Percentiles rank a stretch among this genome's conserved stretches.
phyloP scores from a whole-genome alignment of 805 yeast species.

The Naumovozyma castellii region DNA sequence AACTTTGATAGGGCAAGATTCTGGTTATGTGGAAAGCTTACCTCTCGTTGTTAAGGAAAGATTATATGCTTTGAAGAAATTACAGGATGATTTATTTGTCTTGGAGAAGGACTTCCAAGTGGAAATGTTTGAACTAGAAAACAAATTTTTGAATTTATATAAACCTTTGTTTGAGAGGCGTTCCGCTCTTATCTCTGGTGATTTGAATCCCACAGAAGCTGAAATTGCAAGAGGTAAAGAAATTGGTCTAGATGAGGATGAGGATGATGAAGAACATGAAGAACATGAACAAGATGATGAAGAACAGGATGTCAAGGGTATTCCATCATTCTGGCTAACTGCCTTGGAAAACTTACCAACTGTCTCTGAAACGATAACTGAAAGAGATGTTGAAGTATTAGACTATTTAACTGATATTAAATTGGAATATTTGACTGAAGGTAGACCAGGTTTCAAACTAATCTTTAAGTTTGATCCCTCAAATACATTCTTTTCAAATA shows the following conservation, averaged over 20 bases:
- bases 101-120: slow-evolving; percentile 87
- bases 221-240: slow-evolving; percentile 74
- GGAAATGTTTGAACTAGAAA: slow-evolving; percentile 79
- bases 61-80: slow-evolving; percentile 69
- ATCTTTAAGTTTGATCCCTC: slow-evolving; percentile 60
- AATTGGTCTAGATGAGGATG: slow-evolving; percentile 41
- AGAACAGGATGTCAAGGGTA: slow-evolving; percentile 50
- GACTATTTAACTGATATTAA: slow-evolving; percentile 58
- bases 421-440: slow-evolving; percentile 59
- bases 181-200: slow-evolving; percentile 62
- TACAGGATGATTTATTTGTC: slow-evolving; percentile 71
- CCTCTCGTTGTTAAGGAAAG: slow-evolving; percentile 67
- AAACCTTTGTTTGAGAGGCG: slow-evolving; percentile 70
- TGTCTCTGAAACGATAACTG: slow-evolving; percentile 76
- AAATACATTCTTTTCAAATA: slow-evolving; percentile 72
- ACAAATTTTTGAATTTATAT: slow-evolving; percentile 62
- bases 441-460: slow-evolving; percentile 75
- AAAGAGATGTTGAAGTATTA: slow-evolving; percentile 81
- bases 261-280: slow-evolving; percentile 34
- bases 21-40: slow-evolving; percentile 74
- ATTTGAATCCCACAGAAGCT: slow-evolving; percentile 62
- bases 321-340: slow-evolving; percentile 95
- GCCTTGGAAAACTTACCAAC: slow-evolving; percentile 81
- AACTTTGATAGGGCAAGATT: slow-evolving; percentile 70
- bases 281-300: slow-evolving; percentile 36